Evolutionary conservation across 805 yeast species (phyloP).

Genomic region (Ascoidea tarda): DNA sequence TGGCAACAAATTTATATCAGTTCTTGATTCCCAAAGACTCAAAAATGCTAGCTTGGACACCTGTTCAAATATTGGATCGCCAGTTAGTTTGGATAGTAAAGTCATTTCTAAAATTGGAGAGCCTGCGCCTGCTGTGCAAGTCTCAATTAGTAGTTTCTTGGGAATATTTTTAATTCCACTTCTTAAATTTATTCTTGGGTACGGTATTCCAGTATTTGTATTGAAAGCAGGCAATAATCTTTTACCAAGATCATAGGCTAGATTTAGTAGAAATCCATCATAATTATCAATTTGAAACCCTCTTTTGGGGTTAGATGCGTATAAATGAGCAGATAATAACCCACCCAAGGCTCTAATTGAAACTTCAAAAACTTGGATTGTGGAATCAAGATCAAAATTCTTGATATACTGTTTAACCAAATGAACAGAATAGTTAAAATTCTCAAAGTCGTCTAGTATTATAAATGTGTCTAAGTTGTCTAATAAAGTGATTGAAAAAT

Average conservation of each 20-base stretch:
- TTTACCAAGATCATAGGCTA: conserved; percentile 68
- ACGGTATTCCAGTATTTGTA: conserved; percentile 52
- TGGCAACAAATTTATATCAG: conserved; percentile 53
- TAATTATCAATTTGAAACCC: conserved; percentile 31
- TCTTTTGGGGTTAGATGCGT: conserved; percentile 34
- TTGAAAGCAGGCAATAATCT: conserved; percentile 58
- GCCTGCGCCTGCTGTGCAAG: conserved; percentile 82
- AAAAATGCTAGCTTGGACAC: conserved; percentile 49
- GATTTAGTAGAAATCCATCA: conserved; percentile 53
- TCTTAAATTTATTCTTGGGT: conserved; percentile 62
- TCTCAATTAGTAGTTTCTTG: conserved; percentile 34
- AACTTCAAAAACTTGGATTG: conserved; percentile 80
- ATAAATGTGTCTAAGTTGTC: conserved; percentile 75
- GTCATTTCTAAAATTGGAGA: conserved; percentile 75
- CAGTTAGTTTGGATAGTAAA: conserved; percentile 58
- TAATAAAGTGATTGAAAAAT: conserved; percentile 61
- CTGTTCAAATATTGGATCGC: conserved; percentile 55
- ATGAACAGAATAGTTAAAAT: conserved; percentile 32
- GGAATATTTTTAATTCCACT: conserved; percentile 36
- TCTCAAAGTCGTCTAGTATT: conserved; percentile 47
- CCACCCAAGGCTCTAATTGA: conserved; percentile 79
- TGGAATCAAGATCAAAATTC: conserved; percentile 45
- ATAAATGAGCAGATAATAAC: conserved; percentile 62
- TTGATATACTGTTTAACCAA: conserved; percentile 17
- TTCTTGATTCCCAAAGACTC: conserved; percentile 56